Evolutionary conservation across 1,284 basidiomycete species (phyloP), one percentile per base, ranked within the genome.

Genomic region (Microstroma glucosiphilum): DNA sequence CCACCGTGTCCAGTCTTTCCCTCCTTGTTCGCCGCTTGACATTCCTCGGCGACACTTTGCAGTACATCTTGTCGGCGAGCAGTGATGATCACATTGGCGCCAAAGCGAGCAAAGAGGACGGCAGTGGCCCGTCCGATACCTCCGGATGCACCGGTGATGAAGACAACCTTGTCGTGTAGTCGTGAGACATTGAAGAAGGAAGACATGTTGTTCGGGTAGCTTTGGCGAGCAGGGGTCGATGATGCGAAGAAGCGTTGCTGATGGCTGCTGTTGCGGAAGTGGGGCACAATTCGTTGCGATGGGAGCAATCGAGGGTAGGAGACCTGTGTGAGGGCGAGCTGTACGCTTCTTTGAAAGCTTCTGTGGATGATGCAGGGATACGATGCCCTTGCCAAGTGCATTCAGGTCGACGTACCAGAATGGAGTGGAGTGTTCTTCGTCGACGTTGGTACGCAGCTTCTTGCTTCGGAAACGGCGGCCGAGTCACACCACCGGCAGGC

Each of bases 11-110:
- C 90, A n/a, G 88, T 79, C 71, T 86, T 84, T 1, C 88, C 86
- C 72, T 85, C 85, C 71, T 86, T 84, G 80, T 91, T 87, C 25
- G 88, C 90, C 30, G 82, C 80, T 25, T 82, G 72, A 69, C 89
- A 91, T 9, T 85, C 84, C 26, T 60, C 51, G 13, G 66, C 69
- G 6, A 80, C 78, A 42, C 73, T 55, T 11, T 75, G 66, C 42
- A 82, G 77, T 46, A 75, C 74, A 0, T 79, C 73, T 19, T 75
- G 67, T 1, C 82, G 73, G 8, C 82, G 77, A 7, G 82, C 82
- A 9, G 80, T 79, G 6, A 83, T 69, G 60, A 82, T 70, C 0
- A 82, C 71, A 61, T 82, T 82, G 30, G 81, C 76, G 1, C 82
- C 82, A 1, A 80, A 80, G 7, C 77, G 60, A 1, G 71, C 69